phyloP scores from a whole-genome alignment of 2,329 filamentous ascomycete species.

The Epichloe baconii region DNA sequence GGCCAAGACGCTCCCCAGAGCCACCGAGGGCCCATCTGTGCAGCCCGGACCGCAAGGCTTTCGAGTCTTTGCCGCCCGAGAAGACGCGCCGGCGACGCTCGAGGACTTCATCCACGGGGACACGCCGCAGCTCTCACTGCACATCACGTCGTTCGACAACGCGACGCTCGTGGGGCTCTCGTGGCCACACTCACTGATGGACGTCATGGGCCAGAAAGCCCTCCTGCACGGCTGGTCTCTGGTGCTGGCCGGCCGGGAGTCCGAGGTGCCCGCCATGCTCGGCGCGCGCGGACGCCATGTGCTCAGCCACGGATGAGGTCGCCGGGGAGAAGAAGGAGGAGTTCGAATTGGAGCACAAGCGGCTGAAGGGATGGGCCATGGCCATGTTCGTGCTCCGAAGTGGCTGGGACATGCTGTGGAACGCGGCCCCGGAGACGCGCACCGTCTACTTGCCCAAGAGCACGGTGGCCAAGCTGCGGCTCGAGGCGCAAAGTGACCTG shows the following conservation, averaged over 20 bases:
- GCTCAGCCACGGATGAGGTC: background rate
- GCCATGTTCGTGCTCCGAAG: constrained; percentile 10
- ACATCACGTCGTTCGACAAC: constrained; percentile 34
- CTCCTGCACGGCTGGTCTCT: constrained; percentile 32
- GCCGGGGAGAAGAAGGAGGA: background rate
- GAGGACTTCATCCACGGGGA: constrained; percentile 29
- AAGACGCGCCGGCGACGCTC: constrained; percentile 13
- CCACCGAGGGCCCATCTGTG: too few species aligned
- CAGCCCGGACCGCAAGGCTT: too few species aligned
- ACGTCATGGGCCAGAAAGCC: constrained; percentile 28
- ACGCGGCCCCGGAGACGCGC: too few species aligned
- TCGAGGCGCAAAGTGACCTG: too few species aligned
- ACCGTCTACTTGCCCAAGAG: too few species aligned
- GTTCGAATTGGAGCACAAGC: background rate
- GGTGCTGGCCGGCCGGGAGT: constrained; percentile 29
- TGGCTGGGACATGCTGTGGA: too few species aligned
- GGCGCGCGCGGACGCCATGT: constrained; percentile 14
- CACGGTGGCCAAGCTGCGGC: too few species aligned
- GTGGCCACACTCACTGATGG: constrained; percentile 34
- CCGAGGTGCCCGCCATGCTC: constrained; percentile 24
- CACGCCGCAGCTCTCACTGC: constrained; percentile 31
- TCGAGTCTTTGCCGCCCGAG: too few species aligned
- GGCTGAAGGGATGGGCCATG: background rate
- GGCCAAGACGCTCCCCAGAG: too few species aligned
- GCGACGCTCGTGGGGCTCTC: constrained; percentile 33